Evolutionary conservation across 805 yeast species (phyloP), one percentile per base, ranked within the genome.

Genomic region (Kodamaea restingae): DNA sequence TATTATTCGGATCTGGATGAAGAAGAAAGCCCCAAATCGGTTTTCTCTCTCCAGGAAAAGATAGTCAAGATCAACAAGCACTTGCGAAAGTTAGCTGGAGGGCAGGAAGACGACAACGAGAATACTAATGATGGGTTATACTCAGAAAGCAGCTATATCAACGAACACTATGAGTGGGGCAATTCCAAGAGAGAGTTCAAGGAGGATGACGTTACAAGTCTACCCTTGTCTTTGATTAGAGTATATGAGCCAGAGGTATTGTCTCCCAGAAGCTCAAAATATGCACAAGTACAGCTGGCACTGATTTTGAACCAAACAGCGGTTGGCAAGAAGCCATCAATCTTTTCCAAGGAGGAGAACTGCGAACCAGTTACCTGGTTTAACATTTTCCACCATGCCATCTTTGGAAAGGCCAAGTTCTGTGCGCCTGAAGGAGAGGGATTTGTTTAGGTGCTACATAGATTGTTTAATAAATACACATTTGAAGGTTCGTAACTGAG

Each of bases 291-390:
- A 8, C 42, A 34, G 18, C 20, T 15, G 17, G 28, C 17, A 26
- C 30, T 17, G 24, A 15, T 15, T 7, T 25, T 11, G 38, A 29
- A 28, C 15, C 38, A 20, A 18, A 27, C 32, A 9, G 24, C 10
- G 17, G 31, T 7, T 15, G 27, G 12, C 6, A 25, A 25, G 12
- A 32, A 36, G 18, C 12, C 17, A 14, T 39, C 44, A 2, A 18
- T 38, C 5, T 45, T 40, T 28, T 35, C 43, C n/a, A 28, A 25
- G 21, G 49, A 55, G 2, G 50, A 49, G 15, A 60, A 60, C 18
- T 76, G 80, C 55, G 71, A 65, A 18, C 68, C 68, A 3, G 65
- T 76, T 8, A 75, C 78, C 0, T 75, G 80, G 80, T 67, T 53
- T 45, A 74, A 69, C 40, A 66, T 75, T 0, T 70, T 76, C 44